Evolutionary conservation across 164 flowering plant genomes (phyloP), one percentile per base, ranked within the genome.

Genomic region (Macadamia tetraphylla): DNA sequence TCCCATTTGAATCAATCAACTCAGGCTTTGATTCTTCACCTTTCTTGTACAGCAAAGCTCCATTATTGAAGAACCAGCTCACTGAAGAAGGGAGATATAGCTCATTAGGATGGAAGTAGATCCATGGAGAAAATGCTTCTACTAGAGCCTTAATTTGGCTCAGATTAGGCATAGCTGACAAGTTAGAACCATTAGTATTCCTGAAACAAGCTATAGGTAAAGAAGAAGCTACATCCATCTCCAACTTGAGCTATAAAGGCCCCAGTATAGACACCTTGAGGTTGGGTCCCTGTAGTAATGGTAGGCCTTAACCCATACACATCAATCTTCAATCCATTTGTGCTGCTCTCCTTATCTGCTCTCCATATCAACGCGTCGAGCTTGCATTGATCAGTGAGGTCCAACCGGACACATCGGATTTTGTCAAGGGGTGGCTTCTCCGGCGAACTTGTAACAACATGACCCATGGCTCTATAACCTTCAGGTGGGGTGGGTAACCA

Each of bases 81-180:
- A 91, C 92, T 0, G 96, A 85, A 1, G 96, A 87, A 6, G 94
- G 91, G 12, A 88, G 82, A 78, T 78, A 89, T 4, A 64, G 43
- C 62, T 94, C 98, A 29, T 87, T 79, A 18, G 96, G 94, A 75
- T 94, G 98, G 46, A 86, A 77, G 80, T 87, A 89, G 11, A 94
- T 60, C 67, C 65, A 69, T 6, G 97, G 98, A 57, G 93, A 73
- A 73, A 87, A 94, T 6, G 81, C 65, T 71, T 76, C 74, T 66
- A 88, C 18, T 12, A 89, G 15, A 4, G 88, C 78, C 40, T 83
- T 57, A 18, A 85, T 77, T 76, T 89, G 94, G n/a, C 3, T 13
- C 5, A 64, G 51, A 58, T 85, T 85, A 1, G 97, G 98, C 97
- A 87, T 87, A 1, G 70, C 65, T 31, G 81, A 69, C 9, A 70